phyloP scores from a whole-genome alignment of 106 monocot species.

The Narthecium ossifragum region DNA sequence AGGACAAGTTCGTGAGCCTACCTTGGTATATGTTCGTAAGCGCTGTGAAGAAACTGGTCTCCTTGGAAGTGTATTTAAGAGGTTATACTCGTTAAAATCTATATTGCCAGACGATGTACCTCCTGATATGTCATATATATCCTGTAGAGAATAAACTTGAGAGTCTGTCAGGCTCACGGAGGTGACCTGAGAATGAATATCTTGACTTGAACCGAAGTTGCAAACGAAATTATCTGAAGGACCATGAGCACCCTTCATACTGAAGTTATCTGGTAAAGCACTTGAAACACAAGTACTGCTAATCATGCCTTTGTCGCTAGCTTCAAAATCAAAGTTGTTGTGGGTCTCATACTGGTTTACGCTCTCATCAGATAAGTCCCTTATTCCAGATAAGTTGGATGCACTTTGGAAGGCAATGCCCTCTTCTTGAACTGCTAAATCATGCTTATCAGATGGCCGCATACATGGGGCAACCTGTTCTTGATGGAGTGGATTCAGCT shows the following conservation, averaged over 20 bases:
- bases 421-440: conserved; percentile 17
- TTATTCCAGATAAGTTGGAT: conserved; percentile 29
- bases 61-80: conserved; percentile 25
- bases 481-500: conserved; percentile 23
- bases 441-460: conserved; percentile 23
- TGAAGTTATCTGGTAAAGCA: conserved; percentile 25
- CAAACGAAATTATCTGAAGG: conserved; percentile 24
- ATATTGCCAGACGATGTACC: conserved; percentile 60
- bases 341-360: conserved; percentile 12
- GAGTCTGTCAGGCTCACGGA: conserved; percentile 41
- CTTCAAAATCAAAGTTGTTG: conserved; percentile 31
- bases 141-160: conserved; percentile 34
- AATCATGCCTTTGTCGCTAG: conserved; percentile 14
- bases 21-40: conserved; percentile 91
- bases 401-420: conserved; percentile 22
- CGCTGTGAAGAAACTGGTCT: conserved; percentile 45
- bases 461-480: conserved; percentile 13
- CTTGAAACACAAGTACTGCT: conserved; percentile 21
- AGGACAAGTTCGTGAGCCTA: too few species aligned
- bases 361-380: conserved; percentile 32
- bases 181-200: conserved; percentile 56
- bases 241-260: conserved; percentile 14
- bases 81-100: conserved; percentile 32
- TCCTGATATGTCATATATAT: conserved; percentile 41
- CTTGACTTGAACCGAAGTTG: conserved; percentile 36